Evolutionary conservation across 371 early-diverging fungal species (phyloP), one percentile per base, ranked within the genome.

Genomic region (Actinomortierella ambigua): DNA sequence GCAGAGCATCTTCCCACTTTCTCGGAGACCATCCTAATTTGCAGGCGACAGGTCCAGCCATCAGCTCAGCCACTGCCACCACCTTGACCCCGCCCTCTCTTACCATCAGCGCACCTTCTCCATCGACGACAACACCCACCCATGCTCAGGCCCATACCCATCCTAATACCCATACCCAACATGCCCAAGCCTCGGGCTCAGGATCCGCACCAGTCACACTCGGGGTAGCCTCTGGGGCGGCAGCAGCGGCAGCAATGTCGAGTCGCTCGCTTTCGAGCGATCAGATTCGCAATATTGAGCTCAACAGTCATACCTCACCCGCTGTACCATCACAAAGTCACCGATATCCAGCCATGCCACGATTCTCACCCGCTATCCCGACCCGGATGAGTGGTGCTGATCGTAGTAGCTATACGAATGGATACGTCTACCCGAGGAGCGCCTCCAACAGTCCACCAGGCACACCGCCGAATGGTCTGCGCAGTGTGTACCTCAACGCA

Each of bases 381-480:
- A 53, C 52, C 59, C 55, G 50, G 53, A 56, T 55, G 46, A 57
- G 60, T 52, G 66, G 63, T 65, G 65, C 63, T 8, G 46, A 50
- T 54, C 46, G 43, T 26, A 65, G 57, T 40, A 29, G 63, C 42
- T 63, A 60, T 50, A 49, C 61, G 43, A 47, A 42, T 26, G 43
- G 54, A 6, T 63, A 63, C 24, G 34, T 57, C 41, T 49, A 24
- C 39, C 59, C 63, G 14, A 63, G 51, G 6, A 73, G 67, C 42
- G 67, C 67, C 11, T 67, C 75, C 13, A 67, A 47, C 26, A 67
- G 67, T 15, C 67, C 75, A 1, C 75, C 75, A 54, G 75, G 67
- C 2, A 73, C 67, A 18, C 67, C 67, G 24, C 67, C 75, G 2
- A 66, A 57, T 28, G 75, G 61, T 7, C 43, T 67, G 5, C 63